A percentile compares a stretch with the other conserved stretches of the same genome.
These are phyloP conservation scores for Tilletiopsis washingtonensis DNA, from an alignment of 1,284 basidiomycete species.

Conservation along the genomic window DNA sequence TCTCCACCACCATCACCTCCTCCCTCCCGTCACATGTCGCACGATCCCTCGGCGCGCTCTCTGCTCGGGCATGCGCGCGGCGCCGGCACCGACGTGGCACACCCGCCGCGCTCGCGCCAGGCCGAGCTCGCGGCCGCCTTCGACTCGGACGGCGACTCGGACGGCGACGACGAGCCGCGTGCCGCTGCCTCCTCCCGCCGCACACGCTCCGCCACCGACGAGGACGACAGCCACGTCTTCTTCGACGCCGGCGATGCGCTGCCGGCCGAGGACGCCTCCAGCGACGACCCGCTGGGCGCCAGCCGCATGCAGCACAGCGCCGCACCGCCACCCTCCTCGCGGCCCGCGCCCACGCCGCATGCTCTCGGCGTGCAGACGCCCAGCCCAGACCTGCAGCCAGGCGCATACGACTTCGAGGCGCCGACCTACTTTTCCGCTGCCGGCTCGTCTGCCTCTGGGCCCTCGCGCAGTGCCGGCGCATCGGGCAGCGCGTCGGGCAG, in stretches of 20 bases:
- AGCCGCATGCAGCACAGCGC: no score
- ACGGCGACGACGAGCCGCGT: background rate
- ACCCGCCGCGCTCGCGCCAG: no score
- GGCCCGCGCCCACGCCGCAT: conserved; percentile 1
- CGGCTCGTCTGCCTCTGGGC: conserved; percentile 10
- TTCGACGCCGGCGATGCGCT: conserved; percentile 38
- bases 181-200: background rate
- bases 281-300: conserved; percentile 18
- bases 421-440: conserved; percentile 30
- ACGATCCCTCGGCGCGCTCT: no score
- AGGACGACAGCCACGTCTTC: conserved; percentile 20
- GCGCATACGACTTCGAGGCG: conserved; percentile 33
- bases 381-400: background rate
- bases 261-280: conserved; percentile 3
- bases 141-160: conserved; percentile 7
- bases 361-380: conserved; percentile 1
- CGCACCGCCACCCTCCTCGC: background rate
- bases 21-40: no score
- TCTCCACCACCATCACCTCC: no score
- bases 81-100: no score
- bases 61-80: no score
- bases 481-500: background rate
- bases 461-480: no score
- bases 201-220: background rate
- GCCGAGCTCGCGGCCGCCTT: conserved; percentile 18